Conservation (phyloP, 2,329 filamentous ascomycete species). For the Orbilia javanica region DNA sequence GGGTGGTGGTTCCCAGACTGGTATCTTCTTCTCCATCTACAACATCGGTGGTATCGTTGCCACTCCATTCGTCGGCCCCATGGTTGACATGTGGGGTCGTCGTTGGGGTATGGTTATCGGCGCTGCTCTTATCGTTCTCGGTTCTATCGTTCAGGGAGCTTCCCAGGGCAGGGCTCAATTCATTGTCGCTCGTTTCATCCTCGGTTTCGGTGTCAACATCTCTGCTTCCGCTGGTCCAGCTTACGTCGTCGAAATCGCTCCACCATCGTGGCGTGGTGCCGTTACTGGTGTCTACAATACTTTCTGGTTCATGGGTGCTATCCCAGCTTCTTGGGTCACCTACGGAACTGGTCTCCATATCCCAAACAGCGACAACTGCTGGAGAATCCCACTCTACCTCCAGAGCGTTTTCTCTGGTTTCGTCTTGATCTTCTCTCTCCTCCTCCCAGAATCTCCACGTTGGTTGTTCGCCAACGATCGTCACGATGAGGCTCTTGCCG, state of each 20-base stretch:
- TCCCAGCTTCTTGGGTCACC: slow-evolving; percentile 68
- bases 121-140: slow-evolving; percentile 66
- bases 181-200: slow-evolving; percentile 73
- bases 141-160: slow-evolving; percentile 68
- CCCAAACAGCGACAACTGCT: slow-evolving; percentile 66
- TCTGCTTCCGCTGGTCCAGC: slow-evolving; percentile 68
- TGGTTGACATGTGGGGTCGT: slow-evolving; percentile 68
- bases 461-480: slow-evolving; percentile 68
- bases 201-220: slow-evolving; percentile 72
- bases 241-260: slow-evolving; percentile 67
- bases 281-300: slow-evolving; percentile 69
- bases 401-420: slow-evolving; percentile 69
- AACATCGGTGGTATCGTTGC: slow-evolving; percentile 69
- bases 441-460: slow-evolving; percentile 66
- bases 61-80: slow-evolving; percentile 68
- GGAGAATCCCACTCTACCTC: slow-evolving; percentile 69
- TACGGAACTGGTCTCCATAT: slow-evolving; percentile 68
- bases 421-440: slow-evolving; percentile 65
- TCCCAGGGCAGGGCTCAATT: slow-evolving; percentile 66
- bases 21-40: slow-evolving; percentile 70
- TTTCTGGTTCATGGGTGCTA: slow-evolving; percentile 67
- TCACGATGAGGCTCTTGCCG: slow-evolving; percentile 67
- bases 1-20: slow-evolving; percentile 68
- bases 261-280: slow-evolving; percentile 69
- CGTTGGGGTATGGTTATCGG: slow-evolving; percentile 68